Evolutionary conservation across 2,329 filamentous ascomycete genomes (phyloP).

Genomic region (Colletotrichum coccodes): DNA sequence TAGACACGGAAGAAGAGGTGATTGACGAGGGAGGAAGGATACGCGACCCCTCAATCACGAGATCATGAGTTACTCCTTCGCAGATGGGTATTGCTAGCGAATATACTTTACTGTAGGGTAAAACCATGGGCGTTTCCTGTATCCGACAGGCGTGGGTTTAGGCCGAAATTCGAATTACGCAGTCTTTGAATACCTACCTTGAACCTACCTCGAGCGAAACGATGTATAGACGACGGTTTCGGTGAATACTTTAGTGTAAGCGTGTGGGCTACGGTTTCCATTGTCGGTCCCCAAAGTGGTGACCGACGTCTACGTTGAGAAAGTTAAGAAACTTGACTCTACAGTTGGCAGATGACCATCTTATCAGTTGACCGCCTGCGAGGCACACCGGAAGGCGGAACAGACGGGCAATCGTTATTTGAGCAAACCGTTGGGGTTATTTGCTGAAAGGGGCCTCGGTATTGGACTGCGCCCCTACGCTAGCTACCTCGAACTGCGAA

Average conservation of each 20-base stretch:
- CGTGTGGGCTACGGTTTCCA: not conserved
- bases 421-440: not conserved
- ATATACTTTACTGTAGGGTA: not conserved
- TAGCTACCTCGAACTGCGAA: not conserved
- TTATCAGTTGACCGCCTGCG: not conserved
- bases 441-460: not conserved
- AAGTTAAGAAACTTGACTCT: not conserved
- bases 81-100: conserved; percentile 6
- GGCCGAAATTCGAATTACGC: not conserved
- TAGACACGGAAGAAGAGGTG: not conserved
- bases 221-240: no score
- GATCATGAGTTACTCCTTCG: not conserved
- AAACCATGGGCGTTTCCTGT: not conserved
- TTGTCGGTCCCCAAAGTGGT: conserved; percentile 5
- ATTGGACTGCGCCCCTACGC: conserved; percentile 24
- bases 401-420: not conserved
- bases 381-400: conserved; percentile 17
- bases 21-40: not conserved
- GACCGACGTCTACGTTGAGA: conserved; percentile 15
- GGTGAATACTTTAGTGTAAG: not conserved
- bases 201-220: not conserved
- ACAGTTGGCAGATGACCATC: not conserved
- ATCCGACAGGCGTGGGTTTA: not conserved
- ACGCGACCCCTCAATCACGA: not conserved
- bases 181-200: not conserved